Evolutionary conservation across 1,284 basidiomycete species (phyloP), one percentile per base, ranked within the genome.

Genomic region (Neolentinus lepideus): DNA sequence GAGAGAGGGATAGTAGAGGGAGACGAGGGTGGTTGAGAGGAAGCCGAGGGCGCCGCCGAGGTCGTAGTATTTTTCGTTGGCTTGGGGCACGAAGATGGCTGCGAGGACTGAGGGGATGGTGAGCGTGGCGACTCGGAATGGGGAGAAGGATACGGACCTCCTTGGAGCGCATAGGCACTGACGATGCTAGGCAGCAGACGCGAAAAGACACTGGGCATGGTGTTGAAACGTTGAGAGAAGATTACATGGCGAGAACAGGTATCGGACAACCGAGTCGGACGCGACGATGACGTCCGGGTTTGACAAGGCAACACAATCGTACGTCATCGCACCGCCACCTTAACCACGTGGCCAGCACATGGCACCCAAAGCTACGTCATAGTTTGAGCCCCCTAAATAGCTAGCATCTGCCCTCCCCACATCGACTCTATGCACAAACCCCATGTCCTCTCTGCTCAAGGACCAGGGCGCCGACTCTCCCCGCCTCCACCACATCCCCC

Each of bases 31-130:
- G 0, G 84, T 81, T 2, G 83, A 78, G 27, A 88, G 66, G 72
- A 86, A 90, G n/a, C 87, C 88, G 4, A 83, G 59, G 1, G 84
- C 75, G 14, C 88, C 88, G 31, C 75, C 72, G 1, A 84, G 67
- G 62, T 85, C 83, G 59, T 78, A 85, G 62, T 69, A 84, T 58
- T 66, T 79, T 51, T 84, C 82, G 53, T 80, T 77, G 26, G 77
- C 74, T 59, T 72, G 76, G 1, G 83, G 83, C 2, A 85, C 80
- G 60, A 83, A 84, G 8, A 82, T 66, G 14, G 73, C 57, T 1
- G 81, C 83, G 54, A 77, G 70, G 11, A 74, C 80, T 80, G 59
- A 21, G 4, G 11, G 46, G 36, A 26, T 16, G 38, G 54, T 31
- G 45, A 25, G 52, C 27, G 51, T n/a, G n/a, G 46, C 21, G 36